These are phyloP conservation scores for Casaregolazyma suthepensis DNA, from an alignment of 1,139 yeast species.

Conservation along the genomic window DNA sequence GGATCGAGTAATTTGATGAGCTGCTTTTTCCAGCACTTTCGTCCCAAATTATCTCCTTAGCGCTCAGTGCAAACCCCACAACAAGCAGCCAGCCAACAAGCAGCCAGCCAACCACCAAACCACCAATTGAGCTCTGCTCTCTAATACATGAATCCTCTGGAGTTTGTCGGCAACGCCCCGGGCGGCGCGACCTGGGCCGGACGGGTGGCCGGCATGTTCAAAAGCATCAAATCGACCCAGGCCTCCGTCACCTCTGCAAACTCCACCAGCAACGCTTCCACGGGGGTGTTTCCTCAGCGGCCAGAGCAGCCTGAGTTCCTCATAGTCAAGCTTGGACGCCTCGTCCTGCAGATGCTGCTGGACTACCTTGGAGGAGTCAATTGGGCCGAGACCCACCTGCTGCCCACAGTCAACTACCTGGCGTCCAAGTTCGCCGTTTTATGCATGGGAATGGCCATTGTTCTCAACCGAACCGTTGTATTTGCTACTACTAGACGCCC, in stretches of 20 bases:
- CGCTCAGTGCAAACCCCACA: neutral
- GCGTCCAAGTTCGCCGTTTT: slow-evolving; percentile 45
- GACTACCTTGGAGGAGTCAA: neutral
- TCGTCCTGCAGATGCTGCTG: neutral
- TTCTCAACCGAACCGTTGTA: slow-evolving; percentile 58
- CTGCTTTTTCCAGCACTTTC: neutral
- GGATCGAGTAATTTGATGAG: neutral
- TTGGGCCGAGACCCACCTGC: slow-evolving; percentile 12
- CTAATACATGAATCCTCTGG: slow-evolving; percentile 7
- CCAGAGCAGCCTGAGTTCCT: slow-evolving; percentile 3
- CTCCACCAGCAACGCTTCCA: neutral
- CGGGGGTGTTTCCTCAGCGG: neutral
- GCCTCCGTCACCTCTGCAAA: neutral
- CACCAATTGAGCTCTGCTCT: too few species aligned
- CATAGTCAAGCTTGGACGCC: slow-evolving; percentile 1
- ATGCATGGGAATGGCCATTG: slow-evolving; percentile 59
- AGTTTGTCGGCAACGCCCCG: slow-evolving; percentile 4
- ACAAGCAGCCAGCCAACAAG: neutral
- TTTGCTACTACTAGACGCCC: slow-evolving; percentile 56
- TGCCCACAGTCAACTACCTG: slow-evolving; percentile 30
- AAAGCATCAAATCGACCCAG: neutral
- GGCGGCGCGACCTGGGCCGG: slow-evolving; percentile 6
- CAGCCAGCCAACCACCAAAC: too few species aligned
- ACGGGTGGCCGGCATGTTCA: neutral
- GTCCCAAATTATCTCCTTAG: neutral